phyloP scores from a whole-genome alignment of 2,329 filamentous ascomycete genomes.

The Beauveria rudraprayagi region DNA sequence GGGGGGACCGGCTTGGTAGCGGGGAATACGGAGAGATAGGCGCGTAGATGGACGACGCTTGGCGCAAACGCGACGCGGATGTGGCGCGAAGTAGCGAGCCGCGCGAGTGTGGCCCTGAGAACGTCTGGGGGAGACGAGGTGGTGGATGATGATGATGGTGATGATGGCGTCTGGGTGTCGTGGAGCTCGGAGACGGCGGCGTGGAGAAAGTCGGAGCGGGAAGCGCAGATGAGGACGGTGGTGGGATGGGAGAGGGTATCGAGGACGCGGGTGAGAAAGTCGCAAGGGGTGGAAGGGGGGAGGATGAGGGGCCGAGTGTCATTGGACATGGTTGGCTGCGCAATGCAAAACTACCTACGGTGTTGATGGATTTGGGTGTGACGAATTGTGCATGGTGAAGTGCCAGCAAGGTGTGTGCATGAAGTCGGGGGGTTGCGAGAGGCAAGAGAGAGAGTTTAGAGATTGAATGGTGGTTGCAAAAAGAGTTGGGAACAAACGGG shows the following conservation, averaged over 20 bases:
- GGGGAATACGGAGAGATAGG: conserved; percentile 57
- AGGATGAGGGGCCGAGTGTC: conserved; percentile 33
- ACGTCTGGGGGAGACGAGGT: conserved; percentile 25
- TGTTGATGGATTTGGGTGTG: background rate
- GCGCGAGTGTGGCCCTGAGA: conserved; percentile 56
- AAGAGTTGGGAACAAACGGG: background rate
- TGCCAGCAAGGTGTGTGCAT: no score
- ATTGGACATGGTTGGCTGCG: background rate
- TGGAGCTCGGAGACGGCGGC: conserved; percentile 44
- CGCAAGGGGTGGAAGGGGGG: conserved; percentile 44
- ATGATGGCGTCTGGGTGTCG: conserved; percentile 13
- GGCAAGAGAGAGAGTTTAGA: no score
- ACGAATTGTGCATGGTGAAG: no score
- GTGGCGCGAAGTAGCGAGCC: conserved; percentile 59
- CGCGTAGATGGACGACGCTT: conserved; percentile 68
- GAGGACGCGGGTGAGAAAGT: conserved; percentile 60
- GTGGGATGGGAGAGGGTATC: conserved; percentile 47
- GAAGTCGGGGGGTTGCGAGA: no score
- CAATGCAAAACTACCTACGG: background rate
- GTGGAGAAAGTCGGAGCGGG: conserved; percentile 55
- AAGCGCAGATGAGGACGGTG: conserved; percentile 63
- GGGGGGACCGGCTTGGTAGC: conserved; percentile 27
- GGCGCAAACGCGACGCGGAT: conserved; percentile 66
- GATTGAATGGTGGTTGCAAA: background rate
- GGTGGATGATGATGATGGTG: background rate